Evolutionary conservation across 257 asterid genomes (phyloP).

Genomic region (Cruciata laevipes): DNA sequence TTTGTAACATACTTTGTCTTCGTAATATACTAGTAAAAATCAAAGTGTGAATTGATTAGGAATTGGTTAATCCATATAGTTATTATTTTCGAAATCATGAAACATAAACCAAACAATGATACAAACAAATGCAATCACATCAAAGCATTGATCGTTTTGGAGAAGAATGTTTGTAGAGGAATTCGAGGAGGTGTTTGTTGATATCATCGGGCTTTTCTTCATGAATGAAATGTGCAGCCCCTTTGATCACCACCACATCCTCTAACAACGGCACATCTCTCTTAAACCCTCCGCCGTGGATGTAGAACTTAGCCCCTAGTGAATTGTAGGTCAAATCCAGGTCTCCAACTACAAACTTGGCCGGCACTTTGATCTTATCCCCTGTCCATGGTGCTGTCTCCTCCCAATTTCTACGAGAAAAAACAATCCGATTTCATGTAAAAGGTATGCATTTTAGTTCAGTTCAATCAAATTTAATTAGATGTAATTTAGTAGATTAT

Average conservation of each 20-base stretch:
- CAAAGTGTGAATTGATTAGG: no score
- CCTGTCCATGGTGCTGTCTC: conserved; percentile 70
- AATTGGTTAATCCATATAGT: no score
- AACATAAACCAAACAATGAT: no score
- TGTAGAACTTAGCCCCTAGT: conserved; percentile 75
- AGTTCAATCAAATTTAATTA: no score
- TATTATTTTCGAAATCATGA: no score
- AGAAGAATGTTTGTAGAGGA: conserved; percentile 20
- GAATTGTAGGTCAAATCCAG: conserved; percentile 66
- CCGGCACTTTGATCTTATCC: conserved; percentile 58
- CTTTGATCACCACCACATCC: conserved; percentile 50
- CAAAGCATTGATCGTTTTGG: no score
- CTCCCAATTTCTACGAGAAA: conserved; percentile 70
- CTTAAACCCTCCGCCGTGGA: conserved; percentile 73
- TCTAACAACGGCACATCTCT: conserved; percentile 70
- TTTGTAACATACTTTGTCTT: no score
- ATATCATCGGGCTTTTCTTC: conserved; percentile 65
- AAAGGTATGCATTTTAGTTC: no score
- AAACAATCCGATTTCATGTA: no score
- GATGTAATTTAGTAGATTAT: no score
- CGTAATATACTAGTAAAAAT: no score
- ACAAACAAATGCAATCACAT: no score
- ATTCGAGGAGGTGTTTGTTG: conserved; percentile 40
- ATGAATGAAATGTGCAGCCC: conserved; percentile 71
- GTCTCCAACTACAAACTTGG: conserved; percentile 63